These are phyloP conservation scores for Scheffersomyces ergatensis DNA, from an alignment of 805 yeast genomes.

Conservation along the genomic window DNA sequence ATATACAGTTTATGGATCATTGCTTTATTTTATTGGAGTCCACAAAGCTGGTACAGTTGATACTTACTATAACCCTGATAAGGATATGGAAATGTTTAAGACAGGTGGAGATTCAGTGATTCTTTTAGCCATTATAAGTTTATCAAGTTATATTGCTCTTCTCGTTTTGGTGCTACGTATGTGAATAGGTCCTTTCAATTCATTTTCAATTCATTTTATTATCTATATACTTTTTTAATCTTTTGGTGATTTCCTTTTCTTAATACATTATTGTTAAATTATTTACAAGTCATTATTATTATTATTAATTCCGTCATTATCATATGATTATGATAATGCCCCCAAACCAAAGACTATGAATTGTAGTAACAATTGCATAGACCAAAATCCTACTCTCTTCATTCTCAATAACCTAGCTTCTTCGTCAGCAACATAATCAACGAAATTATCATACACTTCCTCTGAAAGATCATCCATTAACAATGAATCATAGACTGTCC, in stretches of 20 bases:
- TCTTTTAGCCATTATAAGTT: conserved; percentile 48
- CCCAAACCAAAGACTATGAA: conserved; percentile 80
- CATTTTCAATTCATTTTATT: no score
- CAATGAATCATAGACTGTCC: conserved; percentile 92
- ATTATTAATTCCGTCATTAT: background rate
- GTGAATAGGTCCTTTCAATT: no score
- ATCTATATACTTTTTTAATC: no score
- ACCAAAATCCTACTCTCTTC: conserved; percentile 90
- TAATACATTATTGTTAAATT: background rate
- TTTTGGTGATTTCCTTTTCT: no score
- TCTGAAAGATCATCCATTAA: conserved; percentile 89
- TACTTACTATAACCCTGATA: conserved; percentile 34
- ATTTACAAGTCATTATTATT: background rate
- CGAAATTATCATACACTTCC: conserved; percentile 89
- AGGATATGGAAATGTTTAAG: conserved; percentile 42
- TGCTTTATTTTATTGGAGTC: conserved; percentile 40
- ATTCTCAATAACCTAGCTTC: conserved; percentile 68
- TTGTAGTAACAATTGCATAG: conserved; percentile 80
- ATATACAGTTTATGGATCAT: conserved; percentile 58
- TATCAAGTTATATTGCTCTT: conserved; percentile 49
- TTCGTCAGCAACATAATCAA: conserved; percentile 84
- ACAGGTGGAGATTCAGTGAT: conserved; percentile 65
- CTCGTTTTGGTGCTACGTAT: conserved; percentile 49
- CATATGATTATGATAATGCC: conserved; percentile 28
- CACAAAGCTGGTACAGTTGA: conserved; percentile 32